phyloP scores from a whole-genome alignment of 352 stramenopile genomes.

The Globisporangium nunn region DNA sequence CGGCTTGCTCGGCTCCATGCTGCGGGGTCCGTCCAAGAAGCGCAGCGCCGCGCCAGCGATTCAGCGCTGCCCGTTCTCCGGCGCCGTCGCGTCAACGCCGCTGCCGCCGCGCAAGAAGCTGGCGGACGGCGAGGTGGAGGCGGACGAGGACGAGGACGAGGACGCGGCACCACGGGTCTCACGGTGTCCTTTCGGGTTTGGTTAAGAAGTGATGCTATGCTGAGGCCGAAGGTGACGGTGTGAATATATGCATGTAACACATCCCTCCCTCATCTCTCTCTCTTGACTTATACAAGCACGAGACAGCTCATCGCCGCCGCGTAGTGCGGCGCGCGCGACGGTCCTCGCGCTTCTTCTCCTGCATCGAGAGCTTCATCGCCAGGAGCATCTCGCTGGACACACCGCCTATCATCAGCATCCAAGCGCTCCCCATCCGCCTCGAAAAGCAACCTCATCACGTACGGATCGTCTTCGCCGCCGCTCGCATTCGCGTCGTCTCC shows the following conservation, averaged over 20 bases:
- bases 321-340: conserved; percentile 31
- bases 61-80: conserved; percentile 13
- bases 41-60: conserved; percentile 13
- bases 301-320: conserved; percentile 23
- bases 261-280: neutral
- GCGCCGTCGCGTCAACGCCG: conserved; percentile 4
- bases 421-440: too few relatives aligned
- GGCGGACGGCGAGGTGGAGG: conserved; percentile 8
- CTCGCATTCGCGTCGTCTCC: conserved; percentile 1
- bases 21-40: conserved; percentile 19
- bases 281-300: neutral
- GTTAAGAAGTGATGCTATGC: conserved; percentile 1
- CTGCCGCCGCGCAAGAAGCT: neutral
- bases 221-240: neutral
- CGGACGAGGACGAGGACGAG: conserved; percentile 27
- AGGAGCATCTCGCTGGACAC: conserved; percentile 36
- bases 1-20: conserved; percentile 35
- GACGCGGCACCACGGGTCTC: conserved; percentile 44
- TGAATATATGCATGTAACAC: neutral
- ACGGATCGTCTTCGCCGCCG: conserved; percentile 31
- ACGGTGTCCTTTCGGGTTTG: conserved; percentile 53
- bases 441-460: conserved; percentile 10
- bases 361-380: conserved; percentile 45
- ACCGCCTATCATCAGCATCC: neutral
- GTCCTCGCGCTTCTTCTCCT: conserved; percentile 63